Evolutionary conservation across 2,329 filamentous ascomycete species (phyloP).

Genomic region (Fusarium lyarnte): DNA sequence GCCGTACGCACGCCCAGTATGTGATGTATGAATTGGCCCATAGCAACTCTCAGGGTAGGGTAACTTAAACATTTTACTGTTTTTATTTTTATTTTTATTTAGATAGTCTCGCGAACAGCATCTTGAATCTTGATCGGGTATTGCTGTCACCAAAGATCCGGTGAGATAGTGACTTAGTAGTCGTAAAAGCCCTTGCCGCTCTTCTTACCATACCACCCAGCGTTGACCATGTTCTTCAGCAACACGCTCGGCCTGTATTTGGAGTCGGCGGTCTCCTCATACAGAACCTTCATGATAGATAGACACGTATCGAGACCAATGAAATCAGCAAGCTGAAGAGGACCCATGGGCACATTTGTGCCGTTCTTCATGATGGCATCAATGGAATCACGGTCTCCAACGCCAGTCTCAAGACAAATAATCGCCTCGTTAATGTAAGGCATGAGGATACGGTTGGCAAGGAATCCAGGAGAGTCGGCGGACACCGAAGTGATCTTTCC

Average conservation of each 20-base stretch:
- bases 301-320: conserved; percentile 97
- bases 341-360: conserved; percentile 98
- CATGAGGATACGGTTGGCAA: conserved; percentile 98
- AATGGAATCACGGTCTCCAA: conserved; percentile 90
- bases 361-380: conserved; percentile 99
- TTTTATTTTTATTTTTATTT: not conserved
- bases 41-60: not conserved
- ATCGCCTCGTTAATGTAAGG: conserved; percentile 99
- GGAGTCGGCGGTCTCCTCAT: conserved; percentile 90
- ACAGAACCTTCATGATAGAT: conserved; percentile 95
- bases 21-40: not conserved
- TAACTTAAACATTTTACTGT: not conserved
- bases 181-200: conserved; percentile 95
- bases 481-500: conserved; percentile 91
- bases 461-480: conserved; percentile 90
- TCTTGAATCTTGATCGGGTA: not conserved
- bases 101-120: not conserved
- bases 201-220: conserved; percentile 98
- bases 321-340: conserved; percentile 92
- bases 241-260: conserved; percentile 94
- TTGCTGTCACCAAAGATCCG: not conserved
- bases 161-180: conserved; percentile 62
- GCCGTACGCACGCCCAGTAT: not conserved
- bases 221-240: conserved; percentile 94
- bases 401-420: conserved; percentile 92